These are phyloP conservation scores for Nepenthes mirabilis DNA, from an alignment of 148 eudicot genomes.

Conservation along the genomic window DNA sequence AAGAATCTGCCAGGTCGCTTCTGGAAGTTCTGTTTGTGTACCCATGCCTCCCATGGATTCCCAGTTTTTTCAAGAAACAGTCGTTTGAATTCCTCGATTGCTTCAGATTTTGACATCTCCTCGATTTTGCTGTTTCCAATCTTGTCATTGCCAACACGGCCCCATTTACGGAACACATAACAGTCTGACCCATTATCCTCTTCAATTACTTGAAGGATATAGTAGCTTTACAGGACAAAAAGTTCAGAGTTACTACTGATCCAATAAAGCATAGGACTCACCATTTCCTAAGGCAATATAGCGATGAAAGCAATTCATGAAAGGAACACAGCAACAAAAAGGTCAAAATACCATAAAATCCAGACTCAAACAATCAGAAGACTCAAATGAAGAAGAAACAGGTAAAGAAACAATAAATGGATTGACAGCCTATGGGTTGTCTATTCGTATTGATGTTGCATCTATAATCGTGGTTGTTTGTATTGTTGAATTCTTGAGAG, in stretches of 20 bases:
- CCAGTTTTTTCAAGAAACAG: constrained; percentile 92
- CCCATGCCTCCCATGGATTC: constrained; percentile 91
- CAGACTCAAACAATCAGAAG: too few species aligned
- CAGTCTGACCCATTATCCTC: constrained; percentile 87
- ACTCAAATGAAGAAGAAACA: too few species aligned
- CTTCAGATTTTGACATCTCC: constrained; percentile 56
- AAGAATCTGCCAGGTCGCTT: constrained; percentile 83
- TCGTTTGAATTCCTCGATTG: constrained; percentile 62
- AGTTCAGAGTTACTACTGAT: background rate
- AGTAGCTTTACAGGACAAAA: constrained; percentile 49
- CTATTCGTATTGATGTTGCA: too few species aligned
- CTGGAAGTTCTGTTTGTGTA: constrained; percentile 47
- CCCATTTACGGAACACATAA: constrained; percentile 95
- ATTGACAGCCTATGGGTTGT: too few species aligned
- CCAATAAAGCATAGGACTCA: too few species aligned
- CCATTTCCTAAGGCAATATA: too few species aligned
- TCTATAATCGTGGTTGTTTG: too few species aligned
- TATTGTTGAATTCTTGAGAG: too few species aligned
- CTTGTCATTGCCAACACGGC: constrained; percentile 80
- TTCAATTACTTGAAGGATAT: constrained; percentile 91
- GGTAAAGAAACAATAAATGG: too few species aligned
- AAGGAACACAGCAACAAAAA: too few species aligned
- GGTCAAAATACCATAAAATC: too few species aligned
- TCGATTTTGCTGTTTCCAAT: constrained; percentile 72
- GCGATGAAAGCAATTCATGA: too few species aligned